phyloP scores from a whole-genome alignment of 1,139 yeast genomes.

The Sugiyamaella neomexicana region DNA sequence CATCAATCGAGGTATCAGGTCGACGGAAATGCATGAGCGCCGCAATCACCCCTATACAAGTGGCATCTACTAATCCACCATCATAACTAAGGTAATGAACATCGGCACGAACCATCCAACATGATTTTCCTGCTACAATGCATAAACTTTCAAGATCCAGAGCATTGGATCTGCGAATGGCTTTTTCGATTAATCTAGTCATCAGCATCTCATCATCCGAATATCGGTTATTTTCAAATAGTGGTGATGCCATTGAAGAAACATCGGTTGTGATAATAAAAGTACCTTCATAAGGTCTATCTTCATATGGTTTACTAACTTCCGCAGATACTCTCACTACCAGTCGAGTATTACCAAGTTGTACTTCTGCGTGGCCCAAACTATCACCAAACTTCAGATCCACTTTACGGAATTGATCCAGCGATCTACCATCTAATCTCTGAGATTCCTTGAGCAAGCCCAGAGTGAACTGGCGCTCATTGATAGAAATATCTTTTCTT shows the following conservation, averaged over 20 bases:
- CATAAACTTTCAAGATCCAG: slow-evolving; percentile 87
- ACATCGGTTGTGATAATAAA: slow-evolving; percentile 83
- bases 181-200: slow-evolving; percentile 82
- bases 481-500: slow-evolving; percentile 60
- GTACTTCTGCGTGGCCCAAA: slow-evolving; percentile 78
- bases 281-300: slow-evolving; percentile 90
- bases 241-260: slow-evolving; percentile 84
- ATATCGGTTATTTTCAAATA: slow-evolving; percentile 71
- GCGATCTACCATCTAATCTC: slow-evolving; percentile 67
- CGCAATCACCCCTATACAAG: slow-evolving; percentile 87
- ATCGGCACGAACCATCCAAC: slow-evolving; percentile 90
- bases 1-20: slow-evolving; percentile 78
- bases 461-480: slow-evolving; percentile 62
- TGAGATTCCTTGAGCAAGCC: slow-evolving; percentile 62
- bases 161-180: slow-evolving; percentile 86
- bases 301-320: slow-evolving; percentile 81
- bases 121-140: slow-evolving; percentile 84
- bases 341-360: slow-evolving; percentile 69
- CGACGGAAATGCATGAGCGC: slow-evolving; percentile 79
- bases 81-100: slow-evolving; percentile 85
- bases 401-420: slow-evolving; percentile 64
- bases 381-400: slow-evolving; percentile 64
- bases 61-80: slow-evolving; percentile 88
- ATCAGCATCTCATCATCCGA: slow-evolving; percentile 78
- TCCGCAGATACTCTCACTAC: slow-evolving; percentile 78